Evolutionary conservation across 2,329 filamentous ascomycete genomes (phyloP).

Genomic region (Blastomyces emzantsi): DNA sequence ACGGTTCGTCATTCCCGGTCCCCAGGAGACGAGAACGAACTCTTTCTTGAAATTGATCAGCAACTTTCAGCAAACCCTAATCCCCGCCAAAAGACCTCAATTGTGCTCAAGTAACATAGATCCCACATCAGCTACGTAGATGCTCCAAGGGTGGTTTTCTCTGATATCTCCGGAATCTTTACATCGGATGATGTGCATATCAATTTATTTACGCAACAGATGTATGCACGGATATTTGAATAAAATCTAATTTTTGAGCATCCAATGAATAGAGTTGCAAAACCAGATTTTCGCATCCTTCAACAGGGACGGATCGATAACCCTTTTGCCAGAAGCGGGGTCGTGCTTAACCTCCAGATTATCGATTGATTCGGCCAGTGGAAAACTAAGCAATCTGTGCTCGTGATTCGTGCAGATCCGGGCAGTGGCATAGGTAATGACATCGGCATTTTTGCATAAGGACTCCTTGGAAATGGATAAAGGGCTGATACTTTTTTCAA

Average conservation of each 20-base stretch:
- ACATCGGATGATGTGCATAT: not conserved
- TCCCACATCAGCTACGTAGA: not conserved
- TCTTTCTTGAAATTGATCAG: not conserved
- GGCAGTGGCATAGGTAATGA: not conserved
- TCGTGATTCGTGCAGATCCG: not conserved
- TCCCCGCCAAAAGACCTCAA: not conserved
- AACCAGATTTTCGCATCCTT: not conserved
- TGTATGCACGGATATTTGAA: not conserved
- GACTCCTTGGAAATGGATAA: not conserved
- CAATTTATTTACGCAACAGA: not conserved
- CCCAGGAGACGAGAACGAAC: not conserved
- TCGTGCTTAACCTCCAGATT: not conserved
- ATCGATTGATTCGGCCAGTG: not conserved
- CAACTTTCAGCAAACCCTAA: not conserved
- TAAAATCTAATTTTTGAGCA: not conserved
- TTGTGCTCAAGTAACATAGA: not conserved
- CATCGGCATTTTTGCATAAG: not conserved
- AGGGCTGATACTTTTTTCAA: not conserved
- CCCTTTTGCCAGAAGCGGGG: not conserved
- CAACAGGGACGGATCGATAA: not conserved
- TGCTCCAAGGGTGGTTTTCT: not conserved
- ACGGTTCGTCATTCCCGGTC: not conserved
- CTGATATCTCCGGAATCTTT: not conserved
- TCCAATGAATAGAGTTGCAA: not conserved
- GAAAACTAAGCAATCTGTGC: not conserved